These are phyloP conservation scores for Boletus sp. DNA, from an alignment of 1,284 basidiomycete species.

Conservation along the genomic window DNA sequence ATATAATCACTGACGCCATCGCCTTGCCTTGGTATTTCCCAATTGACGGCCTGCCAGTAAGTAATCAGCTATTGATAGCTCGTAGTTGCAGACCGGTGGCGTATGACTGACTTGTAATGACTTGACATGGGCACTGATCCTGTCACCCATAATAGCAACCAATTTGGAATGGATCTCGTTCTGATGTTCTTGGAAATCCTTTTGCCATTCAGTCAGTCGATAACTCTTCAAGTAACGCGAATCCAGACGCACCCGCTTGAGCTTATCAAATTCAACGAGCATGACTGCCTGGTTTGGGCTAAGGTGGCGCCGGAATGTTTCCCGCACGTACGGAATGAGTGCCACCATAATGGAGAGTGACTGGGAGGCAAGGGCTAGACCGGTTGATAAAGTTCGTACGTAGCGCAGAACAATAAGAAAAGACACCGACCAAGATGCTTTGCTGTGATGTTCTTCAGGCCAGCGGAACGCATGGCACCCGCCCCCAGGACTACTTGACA, in stretches of 20 bases:
- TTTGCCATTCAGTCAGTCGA: conserved; percentile 17
- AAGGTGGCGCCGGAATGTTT: conserved; percentile 90
- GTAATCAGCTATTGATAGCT: conserved; percentile 3
- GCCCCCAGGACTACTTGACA: conserved; percentile 98
- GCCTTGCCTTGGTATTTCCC: conserved; percentile 60
- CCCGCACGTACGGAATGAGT: conserved; percentile 95
- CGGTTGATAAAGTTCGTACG: conserved; percentile 12
- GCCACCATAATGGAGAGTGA: conserved; percentile 92
- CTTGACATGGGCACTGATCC: conserved; percentile 84
- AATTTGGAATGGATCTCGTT: conserved; percentile 98
- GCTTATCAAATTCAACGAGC: conserved; percentile 97
- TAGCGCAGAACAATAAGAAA: conserved; percentile 12
- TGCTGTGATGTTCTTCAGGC: conserved; percentile 97
- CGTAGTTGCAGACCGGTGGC: conserved; percentile 1
- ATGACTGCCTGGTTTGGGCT: conserved; percentile 94
- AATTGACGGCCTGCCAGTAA: conserved; percentile 63
- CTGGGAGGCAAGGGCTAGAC: conserved; percentile 88
- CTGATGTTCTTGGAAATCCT: conserved; percentile 99
- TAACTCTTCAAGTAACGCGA: conserved; percentile 2
- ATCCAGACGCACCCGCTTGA: conserved; percentile 73
- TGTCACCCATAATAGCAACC: conserved; percentile 97
- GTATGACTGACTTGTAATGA: conserved; percentile 60
- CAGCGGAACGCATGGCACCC: conserved; percentile 96
- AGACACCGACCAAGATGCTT: conserved; percentile 79
- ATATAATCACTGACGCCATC: conserved; percentile 79